phyloP scores from a whole-genome alignment of 140 eudicot genomes.

The Erigeron philadelphicus region DNA sequence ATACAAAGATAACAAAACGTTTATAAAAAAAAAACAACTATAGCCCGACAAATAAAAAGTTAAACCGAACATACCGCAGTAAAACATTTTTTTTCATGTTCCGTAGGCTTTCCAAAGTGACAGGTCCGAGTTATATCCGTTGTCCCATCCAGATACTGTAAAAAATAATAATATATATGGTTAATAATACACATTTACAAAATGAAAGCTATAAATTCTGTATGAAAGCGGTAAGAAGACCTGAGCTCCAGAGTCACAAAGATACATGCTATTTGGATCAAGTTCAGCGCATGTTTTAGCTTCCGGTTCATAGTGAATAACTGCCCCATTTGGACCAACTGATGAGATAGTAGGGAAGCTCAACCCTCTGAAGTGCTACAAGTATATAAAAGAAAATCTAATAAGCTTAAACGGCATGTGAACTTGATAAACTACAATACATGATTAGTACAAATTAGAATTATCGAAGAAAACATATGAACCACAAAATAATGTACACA shows the following conservation, averaged over 20 bases:
- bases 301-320: conserved; percentile 79
- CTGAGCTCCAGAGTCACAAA: conserved; percentile 98
- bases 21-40: background rate
- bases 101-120: conserved; percentile 86
- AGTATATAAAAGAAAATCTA: conserved; percentile 5
- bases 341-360: conserved; percentile 97
- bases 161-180: conserved; percentile 20
- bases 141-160: conserved; percentile 90
- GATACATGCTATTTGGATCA: conserved; percentile 79
- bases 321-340: conserved; percentile 93
- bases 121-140: conserved; percentile 96
- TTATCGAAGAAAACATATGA: background rate
- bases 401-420: conserved; percentile 5
- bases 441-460: background rate
- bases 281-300: conserved; percentile 85
- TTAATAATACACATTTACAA: background rate
- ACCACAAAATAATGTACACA: background rate
- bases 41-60: background rate
- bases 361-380: conserved; percentile 89
- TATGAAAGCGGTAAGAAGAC: conserved; percentile 33
- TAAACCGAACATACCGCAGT: conserved; percentile 62
- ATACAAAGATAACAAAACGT: conserved; percentile 9
- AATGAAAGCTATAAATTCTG: conserved; percentile 3
- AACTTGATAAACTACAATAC: conserved; percentile 25
- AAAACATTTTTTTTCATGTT: conserved; percentile 89